Evolutionary conservation across 176 grass and related monocot species (phyloP), one percentile per base, ranked within the genome.

Genomic region (Saccharum officinarum): DNA sequence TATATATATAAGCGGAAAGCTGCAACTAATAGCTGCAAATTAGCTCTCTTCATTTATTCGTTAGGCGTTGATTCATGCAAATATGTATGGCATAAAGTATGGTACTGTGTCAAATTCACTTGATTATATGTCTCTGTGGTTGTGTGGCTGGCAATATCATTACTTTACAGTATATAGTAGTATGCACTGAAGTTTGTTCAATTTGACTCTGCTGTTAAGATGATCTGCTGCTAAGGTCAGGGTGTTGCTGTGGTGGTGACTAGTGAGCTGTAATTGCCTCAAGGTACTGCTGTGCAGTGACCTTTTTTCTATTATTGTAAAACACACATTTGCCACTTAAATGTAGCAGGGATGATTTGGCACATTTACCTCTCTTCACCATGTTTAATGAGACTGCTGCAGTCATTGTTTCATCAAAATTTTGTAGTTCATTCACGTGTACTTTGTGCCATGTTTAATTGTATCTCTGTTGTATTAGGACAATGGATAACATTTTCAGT

Each of bases 291-390:
- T 44, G 7, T 25, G 38, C 22, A 67, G 13, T 84, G 12, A 67
- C 23, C 8, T 74, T 23, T 45, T 11, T 57, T 1, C 7, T 15
- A 22, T n/a, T 61, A 25, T 66, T 37, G 20, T 10, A 23, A 67
- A 52, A 8, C 31, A 28, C 1, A 28, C 20, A 28, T 28, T 75
- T 52, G 4, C 1, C 11, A 69, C 33, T 13, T 15, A 61, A 61
- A 26, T 61, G 59, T 64, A 36, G 40, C 17, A 61, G 36, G 5
- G 15, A 22, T 73, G 25, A 55, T 80, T 47, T 54, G 31, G 69
- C 78, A 67, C 8, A 63, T 81, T 81, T 72, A 67, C 42, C 4
- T 34, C 6, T 67, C 67, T 44, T 54, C 22, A 79, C n/a, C 20
- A 84, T 68, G 3, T 84, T 62, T 62, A 50, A 1, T 64, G n/a